A percentile compares a stretch with the other conserved stretches of the same genome.
These are phyloP conservation scores for Blakeslea trispora DNA, from an alignment of 371 early-diverging fungal species.

Conservation along the genomic window DNA sequence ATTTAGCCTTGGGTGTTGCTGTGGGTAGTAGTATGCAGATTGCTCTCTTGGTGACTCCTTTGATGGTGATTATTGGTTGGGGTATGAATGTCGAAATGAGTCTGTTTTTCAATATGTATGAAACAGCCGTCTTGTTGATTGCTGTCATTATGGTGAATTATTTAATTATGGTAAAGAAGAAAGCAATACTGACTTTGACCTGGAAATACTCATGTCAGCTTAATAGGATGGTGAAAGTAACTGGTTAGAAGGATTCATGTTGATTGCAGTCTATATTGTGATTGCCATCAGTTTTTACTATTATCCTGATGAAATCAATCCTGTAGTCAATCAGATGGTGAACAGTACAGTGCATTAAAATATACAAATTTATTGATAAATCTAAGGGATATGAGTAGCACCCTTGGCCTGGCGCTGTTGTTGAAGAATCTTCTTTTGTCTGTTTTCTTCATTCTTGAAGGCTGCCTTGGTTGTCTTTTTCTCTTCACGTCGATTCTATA, in stretches of 20 bases:
- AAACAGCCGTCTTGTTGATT: slow-evolving; percentile 80
- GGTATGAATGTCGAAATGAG: slow-evolving; percentile 74
- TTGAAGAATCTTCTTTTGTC: slow-evolving; percentile 54
- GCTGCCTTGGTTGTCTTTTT: slow-evolving; percentile 78
- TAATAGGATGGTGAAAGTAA: slow-evolving; percentile 76
- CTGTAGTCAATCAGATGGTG: too few species aligned
- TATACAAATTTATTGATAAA: too few species aligned
- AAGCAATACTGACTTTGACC: too few species aligned
- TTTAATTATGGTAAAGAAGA: slow-evolving; percentile 63
- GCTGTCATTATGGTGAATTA: slow-evolving; percentile 85
- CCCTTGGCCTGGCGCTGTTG: slow-evolving; percentile 52
- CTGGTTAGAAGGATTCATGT: slow-evolving; percentile 86
- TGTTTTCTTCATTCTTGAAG: slow-evolving; percentile 66
- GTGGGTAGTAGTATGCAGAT: slow-evolving; percentile 93
- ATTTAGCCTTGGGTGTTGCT: slow-evolving; percentile 83
- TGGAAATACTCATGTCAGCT: too few species aligned
- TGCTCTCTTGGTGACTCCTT: slow-evolving; percentile 84
- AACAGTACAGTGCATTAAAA: too few species aligned
- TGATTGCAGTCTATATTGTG: slow-evolving; percentile 71
- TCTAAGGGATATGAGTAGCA: slow-evolving; percentile 45
- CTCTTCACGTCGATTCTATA: slow-evolving; percentile 63
- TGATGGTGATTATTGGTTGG: slow-evolving; percentile 90
- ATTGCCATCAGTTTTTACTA: slow-evolving; percentile 81
- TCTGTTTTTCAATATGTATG: slow-evolving; percentile 79
- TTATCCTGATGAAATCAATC: slow-evolving; percentile 46